Base-by-base conservation (phyloP, 1,284 basidiomycete species). In the Pterulicium gracile region DNA sequence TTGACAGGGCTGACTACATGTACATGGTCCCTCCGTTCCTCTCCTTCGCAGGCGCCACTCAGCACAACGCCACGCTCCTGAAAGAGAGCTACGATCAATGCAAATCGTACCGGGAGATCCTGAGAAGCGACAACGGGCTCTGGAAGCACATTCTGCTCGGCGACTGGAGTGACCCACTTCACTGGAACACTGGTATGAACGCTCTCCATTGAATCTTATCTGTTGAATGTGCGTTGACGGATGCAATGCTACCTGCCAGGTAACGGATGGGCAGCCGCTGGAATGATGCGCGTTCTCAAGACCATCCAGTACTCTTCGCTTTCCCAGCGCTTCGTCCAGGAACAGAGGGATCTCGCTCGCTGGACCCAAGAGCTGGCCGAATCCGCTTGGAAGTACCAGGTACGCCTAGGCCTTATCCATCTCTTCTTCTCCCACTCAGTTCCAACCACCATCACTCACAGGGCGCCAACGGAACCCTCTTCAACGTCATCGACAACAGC, bases 11-110 rank as follows among this genome's bases (percentile, higher is more conserved):
- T 13, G 77, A 79, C 58, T 81, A 72, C 51, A 61, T 79, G 1
- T 83, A 81, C 62, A 83, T 86, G 83, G 79, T 73, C 1, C 85
- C 87, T 2, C 85, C 87, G 1, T 89, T 88, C 61, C 66, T 91
- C 34, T 84, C 88, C 2, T 85, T 81, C 60, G 88, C 78, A 53
- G 88, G 81, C 4, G 67, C 66, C 3, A 51, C 72, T 15, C 51
- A 66, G 21, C 20, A 19, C 20, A 17, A 59, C 55, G 46, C 67
- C n/a, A 60, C 65, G 0, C 62, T 87, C 12, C 58, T 89, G 34
- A 66, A 74, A 49, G 58, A 61, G 10, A 81, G 84, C 0, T 84
- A 84, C 60, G 69, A 77, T 46, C 86, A 90, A 60, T 73, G 76
- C 51, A 61, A 67, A 34, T 65, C 81, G 1, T 88, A 88, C 56